phyloP scores from a whole-genome alignment of 2,329 filamentous ascomycete species.

The Trichoderma koningii region DNA sequence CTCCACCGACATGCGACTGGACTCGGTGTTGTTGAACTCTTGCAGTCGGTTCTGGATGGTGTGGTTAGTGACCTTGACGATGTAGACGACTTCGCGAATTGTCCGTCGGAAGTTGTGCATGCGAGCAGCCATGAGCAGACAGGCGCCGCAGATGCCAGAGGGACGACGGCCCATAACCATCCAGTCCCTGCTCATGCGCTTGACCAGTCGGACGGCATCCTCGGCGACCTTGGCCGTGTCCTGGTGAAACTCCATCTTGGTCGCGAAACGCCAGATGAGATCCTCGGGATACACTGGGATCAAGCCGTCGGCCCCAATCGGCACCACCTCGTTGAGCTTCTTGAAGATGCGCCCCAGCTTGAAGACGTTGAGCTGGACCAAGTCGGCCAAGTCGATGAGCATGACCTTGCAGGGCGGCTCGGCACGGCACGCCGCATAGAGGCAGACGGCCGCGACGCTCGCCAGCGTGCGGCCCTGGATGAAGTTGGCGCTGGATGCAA shows the following conservation, averaged over 20 bases:
- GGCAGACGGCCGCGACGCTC: slow-evolving; percentile 83
- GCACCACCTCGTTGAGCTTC: slow-evolving; percentile 70
- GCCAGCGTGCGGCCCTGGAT: slow-evolving; percentile 83
- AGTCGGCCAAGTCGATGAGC: slow-evolving; percentile 93
- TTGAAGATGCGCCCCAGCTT: slow-evolving; percentile 89
- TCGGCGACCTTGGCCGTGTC: slow-evolving; percentile 81
- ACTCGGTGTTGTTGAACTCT: slow-evolving; percentile 87
- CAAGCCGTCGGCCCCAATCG: slow-evolving; percentile 65
- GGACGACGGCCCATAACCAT: slow-evolving; percentile 93
- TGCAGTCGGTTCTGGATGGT: slow-evolving; percentile 90
- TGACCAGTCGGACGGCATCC: slow-evolving; percentile 83
- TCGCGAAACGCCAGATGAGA: slow-evolving; percentile 86
- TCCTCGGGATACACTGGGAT: slow-evolving; percentile 81
- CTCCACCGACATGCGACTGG: slow-evolving; percentile 80
- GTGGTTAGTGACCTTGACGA: slow-evolving; percentile 92
- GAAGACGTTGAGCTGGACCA: slow-evolving; percentile 83
- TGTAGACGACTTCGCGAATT: slow-evolving; percentile 92
- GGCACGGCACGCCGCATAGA: slow-evolving; percentile 85
- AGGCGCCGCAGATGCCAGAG: slow-evolving; percentile 91
- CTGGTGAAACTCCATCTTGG: slow-evolving; percentile 85
- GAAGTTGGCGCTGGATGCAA: slow-evolving; percentile 73
- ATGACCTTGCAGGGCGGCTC: slow-evolving; percentile 80
- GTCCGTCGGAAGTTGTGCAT: slow-evolving; percentile 98
- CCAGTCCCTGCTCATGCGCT: slow-evolving; percentile 95
- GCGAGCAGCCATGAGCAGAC: slow-evolving; percentile 88